phyloP scores from a whole-genome alignment of 2,329 filamentous ascomycete species.

The Colletotrichum lini region DNA sequence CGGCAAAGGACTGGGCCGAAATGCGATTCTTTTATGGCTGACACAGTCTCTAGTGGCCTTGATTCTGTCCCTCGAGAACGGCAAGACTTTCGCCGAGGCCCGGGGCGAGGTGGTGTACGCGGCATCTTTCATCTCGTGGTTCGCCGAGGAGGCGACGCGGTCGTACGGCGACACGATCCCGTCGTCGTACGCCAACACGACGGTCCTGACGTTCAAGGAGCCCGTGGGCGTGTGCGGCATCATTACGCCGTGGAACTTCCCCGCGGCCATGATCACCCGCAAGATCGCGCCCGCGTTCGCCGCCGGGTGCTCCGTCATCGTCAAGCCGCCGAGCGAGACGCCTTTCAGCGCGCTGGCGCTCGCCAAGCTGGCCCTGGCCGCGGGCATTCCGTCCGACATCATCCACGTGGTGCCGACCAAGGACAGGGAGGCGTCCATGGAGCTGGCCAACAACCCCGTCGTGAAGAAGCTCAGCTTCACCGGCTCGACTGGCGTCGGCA shows the following conservation, averaged over 20 bases:
- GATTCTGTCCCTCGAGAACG: slow-evolving; percentile 64
- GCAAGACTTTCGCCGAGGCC: slow-evolving; percentile 69
- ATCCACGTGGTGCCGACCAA: slow-evolving; percentile 57
- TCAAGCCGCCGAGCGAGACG: slow-evolving; percentile 79
- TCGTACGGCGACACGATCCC: slow-evolving; percentile 67
- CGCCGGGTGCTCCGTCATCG: slow-evolving; percentile 79
- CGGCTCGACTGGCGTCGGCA: slow-evolving; percentile 66
- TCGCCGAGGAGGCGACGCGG: slow-evolving; percentile 64
- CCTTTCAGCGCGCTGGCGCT: slow-evolving; percentile 78
- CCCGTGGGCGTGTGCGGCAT: slow-evolving; percentile 78
- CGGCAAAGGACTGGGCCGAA: no score
- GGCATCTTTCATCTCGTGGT: slow-evolving; percentile 69
- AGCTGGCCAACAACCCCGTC: slow-evolving; percentile 49
- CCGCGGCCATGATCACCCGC: slow-evolving; percentile 64
- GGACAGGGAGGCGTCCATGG: slow-evolving; percentile 41
- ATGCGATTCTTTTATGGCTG: neutral
- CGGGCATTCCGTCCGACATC: slow-evolving; percentile 77
- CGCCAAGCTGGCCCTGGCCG: slow-evolving; percentile 73
- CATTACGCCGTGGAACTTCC: slow-evolving; percentile 78
- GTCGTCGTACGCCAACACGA: slow-evolving; percentile 66
- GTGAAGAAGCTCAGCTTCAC: slow-evolving; percentile 83
- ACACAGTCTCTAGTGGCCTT: slow-evolving; percentile 47
- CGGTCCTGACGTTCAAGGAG: slow-evolving; percentile 75
- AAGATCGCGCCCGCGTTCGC: slow-evolving; percentile 69
- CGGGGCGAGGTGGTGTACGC: slow-evolving; percentile 70